A percentile compares a stretch with the other conserved stretches of the same genome.
These are phyloP conservation scores for Psilocybe azurescens DNA, from an alignment of 768 basidiomycete species.

Conservation along the genomic window DNA sequence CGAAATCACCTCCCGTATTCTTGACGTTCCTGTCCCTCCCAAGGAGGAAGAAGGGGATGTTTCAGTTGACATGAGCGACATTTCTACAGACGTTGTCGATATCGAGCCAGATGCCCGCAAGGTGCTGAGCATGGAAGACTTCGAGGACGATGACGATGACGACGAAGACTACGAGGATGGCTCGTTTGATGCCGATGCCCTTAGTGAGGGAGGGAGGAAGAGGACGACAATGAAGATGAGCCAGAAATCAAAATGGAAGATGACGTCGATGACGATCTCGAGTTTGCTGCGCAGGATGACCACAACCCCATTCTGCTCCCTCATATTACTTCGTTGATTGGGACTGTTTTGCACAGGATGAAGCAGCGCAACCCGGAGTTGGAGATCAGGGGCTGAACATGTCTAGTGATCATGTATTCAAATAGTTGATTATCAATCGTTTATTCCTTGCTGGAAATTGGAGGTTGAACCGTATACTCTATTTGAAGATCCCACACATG, in stretches of 20 bases:
- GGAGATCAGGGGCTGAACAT: constrained; percentile 5
- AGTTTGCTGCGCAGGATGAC: constrained; percentile 8
- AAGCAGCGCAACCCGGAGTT: constrained; percentile 16
- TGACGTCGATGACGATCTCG: constrained; percentile 12
- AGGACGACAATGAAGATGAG: constrained; percentile 8
- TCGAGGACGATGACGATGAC: constrained; percentile 16
- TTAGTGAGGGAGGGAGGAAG: not conserved
- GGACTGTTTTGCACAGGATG: constrained; percentile 11
- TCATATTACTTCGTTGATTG: constrained; percentile 10
- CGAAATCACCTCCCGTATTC: not conserved
- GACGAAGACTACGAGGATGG: constrained; percentile 1
- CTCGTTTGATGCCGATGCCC: not conserved
- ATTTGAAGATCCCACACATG: too few species aligned
- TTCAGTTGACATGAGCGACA: constrained; percentile 2
- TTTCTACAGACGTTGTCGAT: not conserved
- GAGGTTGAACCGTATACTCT: too few species aligned
- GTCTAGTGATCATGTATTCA: too few species aligned
- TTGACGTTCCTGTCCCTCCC: constrained; percentile 13
- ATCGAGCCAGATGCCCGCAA: constrained; percentile 7
- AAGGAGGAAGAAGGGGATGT: constrained; percentile 2
- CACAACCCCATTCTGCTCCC: constrained; percentile 15
- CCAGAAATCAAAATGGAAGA: constrained; percentile 9
- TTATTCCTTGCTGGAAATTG: too few species aligned
- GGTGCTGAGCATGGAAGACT: constrained; percentile 4
- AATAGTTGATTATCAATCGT: too few species aligned